Conservation (phyloP, 2,329 filamentous ascomycete species). For the Botrytis hyacinthi region DNA sequence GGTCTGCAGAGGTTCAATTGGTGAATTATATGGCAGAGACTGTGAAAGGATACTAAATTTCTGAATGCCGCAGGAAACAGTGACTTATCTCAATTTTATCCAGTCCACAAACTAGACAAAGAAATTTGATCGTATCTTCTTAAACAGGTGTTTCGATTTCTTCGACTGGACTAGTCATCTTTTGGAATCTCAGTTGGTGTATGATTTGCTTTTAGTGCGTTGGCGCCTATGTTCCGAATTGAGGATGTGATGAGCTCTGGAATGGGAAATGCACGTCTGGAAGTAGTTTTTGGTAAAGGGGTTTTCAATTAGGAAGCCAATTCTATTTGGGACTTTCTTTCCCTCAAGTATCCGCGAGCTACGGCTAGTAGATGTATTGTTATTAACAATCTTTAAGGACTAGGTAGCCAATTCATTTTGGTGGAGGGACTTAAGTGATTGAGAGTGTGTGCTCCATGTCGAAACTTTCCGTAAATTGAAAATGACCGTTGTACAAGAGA, state of each 20-base stretch:
- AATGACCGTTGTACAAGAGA: not conserved
- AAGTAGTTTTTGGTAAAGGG: not conserved
- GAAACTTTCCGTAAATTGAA: not conserved
- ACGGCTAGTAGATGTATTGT: not conserved
- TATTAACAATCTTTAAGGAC: not conserved
- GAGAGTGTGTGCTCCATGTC: too few species aligned
- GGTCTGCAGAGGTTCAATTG: not conserved
- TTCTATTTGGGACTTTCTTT: fast-evolving
- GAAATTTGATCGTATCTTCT: not conserved
- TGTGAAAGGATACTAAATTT: not conserved
- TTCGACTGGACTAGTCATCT: not conserved
- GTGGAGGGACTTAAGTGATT: not conserved
- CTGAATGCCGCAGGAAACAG: not conserved
- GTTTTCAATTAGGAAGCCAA: fast-evolving
- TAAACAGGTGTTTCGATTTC: not conserved
- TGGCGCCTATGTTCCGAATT: not conserved
- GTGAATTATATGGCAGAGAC: not conserved
- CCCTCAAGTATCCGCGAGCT: not conserved
- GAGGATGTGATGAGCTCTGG: not conserved
- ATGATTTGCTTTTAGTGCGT: not conserved
- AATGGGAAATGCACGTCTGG: not conserved
- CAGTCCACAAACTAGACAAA: not conserved
- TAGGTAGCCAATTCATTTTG: too few species aligned
- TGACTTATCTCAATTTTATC: not conserved
- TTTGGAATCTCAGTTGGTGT: not conserved